phyloP scores from a whole-genome alignment of 2,329 filamentous ascomycete genomes.

The Ascochyta rabiei region DNA sequence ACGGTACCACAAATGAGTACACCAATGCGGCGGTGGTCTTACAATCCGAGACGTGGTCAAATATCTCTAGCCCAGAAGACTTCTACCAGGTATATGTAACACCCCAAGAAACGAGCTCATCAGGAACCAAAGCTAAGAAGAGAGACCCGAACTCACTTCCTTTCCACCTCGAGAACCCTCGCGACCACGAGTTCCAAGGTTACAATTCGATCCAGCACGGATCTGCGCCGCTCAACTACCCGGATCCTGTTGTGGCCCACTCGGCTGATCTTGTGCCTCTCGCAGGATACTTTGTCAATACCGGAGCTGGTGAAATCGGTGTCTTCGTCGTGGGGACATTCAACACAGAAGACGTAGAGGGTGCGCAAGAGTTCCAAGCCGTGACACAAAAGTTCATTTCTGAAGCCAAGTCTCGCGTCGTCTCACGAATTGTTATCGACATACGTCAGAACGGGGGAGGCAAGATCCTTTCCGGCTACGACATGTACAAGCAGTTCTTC shows the following conservation, averaged over 20 bases:
- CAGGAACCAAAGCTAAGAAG: constrained; percentile 28
- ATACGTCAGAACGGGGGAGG: constrained; percentile 67
- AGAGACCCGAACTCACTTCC: constrained; percentile 33
- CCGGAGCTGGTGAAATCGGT: constrained; percentile 51
- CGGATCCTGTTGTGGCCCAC: constrained; percentile 45
- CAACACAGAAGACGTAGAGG: constrained; percentile 30
- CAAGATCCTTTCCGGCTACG: constrained; percentile 47
- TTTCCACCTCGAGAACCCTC: constrained; percentile 35
- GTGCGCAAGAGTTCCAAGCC: constrained; percentile 44
- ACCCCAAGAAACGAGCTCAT: constrained; percentile 16
- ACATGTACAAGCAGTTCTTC: constrained; percentile 62
- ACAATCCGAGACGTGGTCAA: constrained; percentile 34
- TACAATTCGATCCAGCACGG: constrained; percentile 26
- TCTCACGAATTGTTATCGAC: constrained; percentile 68
- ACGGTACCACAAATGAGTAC: constrained; percentile 42
- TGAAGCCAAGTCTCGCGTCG: constrained; percentile 54
- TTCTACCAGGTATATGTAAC: constrained; percentile 50
- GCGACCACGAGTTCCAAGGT: constrained; percentile 34
- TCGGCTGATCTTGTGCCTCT: constrained; percentile 41
- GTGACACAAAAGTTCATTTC: constrained; percentile 54
- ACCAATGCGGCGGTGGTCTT: constrained; percentile 39
- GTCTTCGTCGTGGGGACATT: constrained; percentile 55
- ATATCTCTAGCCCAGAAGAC: constrained; percentile 43
- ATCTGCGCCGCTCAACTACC: constrained; percentile 42
- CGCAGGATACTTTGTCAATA: constrained; percentile 55